These are phyloP conservation scores for Eremomyces bilateralis DNA, from an alignment of 495 filamentous ascomycete species.

Conservation along the genomic window DNA sequence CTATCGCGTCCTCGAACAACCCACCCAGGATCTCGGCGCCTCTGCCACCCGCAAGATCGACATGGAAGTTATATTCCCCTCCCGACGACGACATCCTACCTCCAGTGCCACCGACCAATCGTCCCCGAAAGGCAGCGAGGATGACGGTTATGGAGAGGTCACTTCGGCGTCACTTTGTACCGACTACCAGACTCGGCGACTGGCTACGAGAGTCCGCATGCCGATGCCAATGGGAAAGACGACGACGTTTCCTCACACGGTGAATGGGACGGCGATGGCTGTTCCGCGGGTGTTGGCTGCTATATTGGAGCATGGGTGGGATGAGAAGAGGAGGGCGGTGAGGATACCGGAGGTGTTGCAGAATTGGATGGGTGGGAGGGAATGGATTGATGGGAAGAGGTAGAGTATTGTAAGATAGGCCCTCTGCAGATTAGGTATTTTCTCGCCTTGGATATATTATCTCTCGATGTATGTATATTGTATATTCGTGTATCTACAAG, in stretches of 20 bases:
- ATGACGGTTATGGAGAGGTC: conserved; percentile 84
- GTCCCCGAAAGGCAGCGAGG: conserved; percentile 21
- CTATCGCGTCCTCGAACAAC: conserved; percentile 85
- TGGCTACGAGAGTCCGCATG: conserved; percentile 43
- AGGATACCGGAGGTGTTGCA: conserved; percentile 51
- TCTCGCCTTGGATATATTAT: too few relatives aligned
- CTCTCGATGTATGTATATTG: too few relatives aligned
- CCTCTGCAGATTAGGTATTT: too few relatives aligned
- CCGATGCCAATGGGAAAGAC: conserved; percentile 24
- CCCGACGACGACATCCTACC: too few relatives aligned
- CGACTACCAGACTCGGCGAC: conserved; percentile 73
- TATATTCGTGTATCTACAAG: too few relatives aligned
- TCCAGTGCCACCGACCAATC: conserved; percentile 1
- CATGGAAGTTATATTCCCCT: conserved; percentile 89
- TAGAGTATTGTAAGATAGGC: too few relatives aligned
- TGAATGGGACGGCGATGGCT: conserved; percentile 87
- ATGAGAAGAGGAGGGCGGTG: conserved; percentile 40
- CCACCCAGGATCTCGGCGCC: conserved; percentile 65
- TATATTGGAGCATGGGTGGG: conserved; percentile 84
- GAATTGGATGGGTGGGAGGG: conserved; percentile 44
- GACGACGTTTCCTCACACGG: conserved; percentile 40
- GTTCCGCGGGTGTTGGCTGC: conserved; percentile 78
- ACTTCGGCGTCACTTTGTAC: conserved; percentile 80
- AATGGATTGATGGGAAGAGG: neutral
- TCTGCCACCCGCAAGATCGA: conserved; percentile 70